Percentiles rank a stretch among this genome's conserved stretches.
Evolutionary conservation across 208 protist species (phyloP).

Genomic region (Naegleria lovaniensis): DNA sequence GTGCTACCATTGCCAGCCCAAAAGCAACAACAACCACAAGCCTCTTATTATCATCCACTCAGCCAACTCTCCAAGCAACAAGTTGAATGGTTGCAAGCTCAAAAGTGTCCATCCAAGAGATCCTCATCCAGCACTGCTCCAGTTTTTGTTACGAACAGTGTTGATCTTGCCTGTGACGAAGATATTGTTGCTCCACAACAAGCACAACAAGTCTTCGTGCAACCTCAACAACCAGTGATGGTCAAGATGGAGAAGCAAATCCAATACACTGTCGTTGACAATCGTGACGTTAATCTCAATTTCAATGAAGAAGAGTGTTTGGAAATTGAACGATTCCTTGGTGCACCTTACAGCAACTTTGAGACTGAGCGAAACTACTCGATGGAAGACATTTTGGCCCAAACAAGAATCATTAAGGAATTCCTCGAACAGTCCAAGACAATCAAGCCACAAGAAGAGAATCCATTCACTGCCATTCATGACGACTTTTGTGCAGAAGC

Average conservation of each 20-base stretch:
- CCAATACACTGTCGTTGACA: not conserved
- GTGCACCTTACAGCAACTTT: not conserved
- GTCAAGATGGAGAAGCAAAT: not conserved
- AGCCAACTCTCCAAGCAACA: not conserved
- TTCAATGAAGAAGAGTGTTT: not conserved
- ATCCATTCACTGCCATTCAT: not conserved
- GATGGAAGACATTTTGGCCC: not conserved
- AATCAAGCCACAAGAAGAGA: not conserved
- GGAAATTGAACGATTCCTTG: not conserved
- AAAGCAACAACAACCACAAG: too few species aligned
- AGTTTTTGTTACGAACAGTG: not conserved
- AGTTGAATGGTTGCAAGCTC: not conserved
- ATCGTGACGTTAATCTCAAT: not conserved
- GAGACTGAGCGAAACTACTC: not conserved
- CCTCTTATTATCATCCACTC: too few species aligned
- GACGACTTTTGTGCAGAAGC: not conserved
- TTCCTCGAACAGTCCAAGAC: not conserved
- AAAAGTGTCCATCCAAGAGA: not conserved
- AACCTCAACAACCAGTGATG: not conserved
- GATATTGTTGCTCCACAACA: not conserved
- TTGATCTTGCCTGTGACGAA: not conserved
- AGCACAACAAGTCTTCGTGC: not conserved
- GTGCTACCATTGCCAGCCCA: too few species aligned
- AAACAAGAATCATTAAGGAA: not conserved
- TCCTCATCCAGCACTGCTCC: not conserved